Evolutionary conservation across 805 yeast genomes (phyloP).

Genomic region (Candida maris): DNA sequence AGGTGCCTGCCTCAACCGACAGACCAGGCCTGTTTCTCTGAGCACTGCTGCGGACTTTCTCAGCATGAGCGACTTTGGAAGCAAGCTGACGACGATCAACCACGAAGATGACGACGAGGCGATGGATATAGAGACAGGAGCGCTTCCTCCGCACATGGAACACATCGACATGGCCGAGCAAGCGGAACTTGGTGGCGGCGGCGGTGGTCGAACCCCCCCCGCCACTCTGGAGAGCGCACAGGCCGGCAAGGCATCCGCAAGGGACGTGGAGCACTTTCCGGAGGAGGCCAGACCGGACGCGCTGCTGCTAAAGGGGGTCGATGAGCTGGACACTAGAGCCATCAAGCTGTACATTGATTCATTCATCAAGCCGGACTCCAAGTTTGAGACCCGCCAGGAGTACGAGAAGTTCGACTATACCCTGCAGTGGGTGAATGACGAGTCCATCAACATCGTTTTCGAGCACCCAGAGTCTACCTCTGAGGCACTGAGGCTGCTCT

Average conservation of each 20-base stretch:
- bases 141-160: conserved; percentile 26
- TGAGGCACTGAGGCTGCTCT: conserved; percentile 18
- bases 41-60: too few relatives aligned
- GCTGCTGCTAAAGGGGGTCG: conserved; percentile 56
- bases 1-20: too few relatives aligned
- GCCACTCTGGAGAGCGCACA: conserved; percentile 2
- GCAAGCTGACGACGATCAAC: conserved; percentile 16
- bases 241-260: too few relatives aligned
- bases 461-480: conserved; percentile 29
- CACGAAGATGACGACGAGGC: conserved; percentile 21
- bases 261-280: conserved; percentile 15
- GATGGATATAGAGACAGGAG: conserved; percentile 18
- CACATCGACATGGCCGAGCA: conserved; percentile 3
- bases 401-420: conserved; percentile 33
- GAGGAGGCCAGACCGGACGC: conserved; percentile 43
- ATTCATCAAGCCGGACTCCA: conserved; percentile 35
- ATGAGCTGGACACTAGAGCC: conserved; percentile 56
- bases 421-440: conserved; percentile 67
- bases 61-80: conserved; percentile 18
- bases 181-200: conserved; percentile 1
- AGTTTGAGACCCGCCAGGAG: conserved; percentile 26
- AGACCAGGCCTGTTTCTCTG: too few relatives aligned
- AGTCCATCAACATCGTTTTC: conserved; percentile 54
- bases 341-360: conserved; percentile 53
- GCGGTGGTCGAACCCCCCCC: conserved; percentile 1